phyloP scores from a whole-genome alignment of 352 stramenopile genomes.

The Phytophthora vignae region DNA sequence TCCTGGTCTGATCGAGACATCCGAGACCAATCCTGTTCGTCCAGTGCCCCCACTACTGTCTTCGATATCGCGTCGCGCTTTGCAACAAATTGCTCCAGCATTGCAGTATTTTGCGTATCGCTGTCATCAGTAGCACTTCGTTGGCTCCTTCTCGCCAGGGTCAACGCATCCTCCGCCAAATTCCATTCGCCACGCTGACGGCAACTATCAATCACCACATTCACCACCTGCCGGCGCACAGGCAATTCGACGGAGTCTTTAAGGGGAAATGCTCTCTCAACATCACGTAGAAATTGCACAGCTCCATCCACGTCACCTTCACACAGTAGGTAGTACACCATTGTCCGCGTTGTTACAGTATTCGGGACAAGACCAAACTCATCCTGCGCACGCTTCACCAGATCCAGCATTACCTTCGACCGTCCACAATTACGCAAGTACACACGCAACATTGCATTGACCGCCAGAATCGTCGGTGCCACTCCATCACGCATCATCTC shows the following conservation, averaged over 20 bases:
- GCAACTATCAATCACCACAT: constrained; percentile 61
- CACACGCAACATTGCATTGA: constrained; percentile 77
- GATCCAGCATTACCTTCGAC: constrained; percentile 43
- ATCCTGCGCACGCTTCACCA: constrained; percentile 39
- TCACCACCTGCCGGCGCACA: constrained; percentile 40
- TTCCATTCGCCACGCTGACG: constrained; percentile 50
- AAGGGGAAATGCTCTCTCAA: constrained; percentile 22
- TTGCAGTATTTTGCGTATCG: constrained; percentile 8
- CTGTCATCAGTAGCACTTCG: constrained; percentile 10
- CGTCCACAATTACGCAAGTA: constrained; percentile 44
- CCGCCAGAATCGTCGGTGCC: constrained; percentile 48
- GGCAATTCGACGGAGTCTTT: constrained; percentile 16
- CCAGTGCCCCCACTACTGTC: constrained; percentile 31
- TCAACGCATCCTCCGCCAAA: constrained; percentile 30
- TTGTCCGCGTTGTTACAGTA: constrained; percentile 48
- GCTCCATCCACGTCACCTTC: constrained; percentile 34
- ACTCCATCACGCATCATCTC: constrained; percentile 52
- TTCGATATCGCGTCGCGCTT: constrained; percentile 27
- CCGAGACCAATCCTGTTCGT: constrained; percentile 28
- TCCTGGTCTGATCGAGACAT: constrained; percentile 27
- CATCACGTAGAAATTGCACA: constrained; percentile 39
- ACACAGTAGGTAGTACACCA: constrained; percentile 57
- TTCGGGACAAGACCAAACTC: constrained; percentile 53
- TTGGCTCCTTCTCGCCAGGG: constrained; percentile 12
- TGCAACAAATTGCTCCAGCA: constrained; percentile 24